A percentile compares a stretch with the other conserved stretches of the same genome.
These are phyloP conservation scores for Taiozyma onychis DNA, from an alignment of 1,139 yeast genomes.

Conservation along the genomic window DNA sequence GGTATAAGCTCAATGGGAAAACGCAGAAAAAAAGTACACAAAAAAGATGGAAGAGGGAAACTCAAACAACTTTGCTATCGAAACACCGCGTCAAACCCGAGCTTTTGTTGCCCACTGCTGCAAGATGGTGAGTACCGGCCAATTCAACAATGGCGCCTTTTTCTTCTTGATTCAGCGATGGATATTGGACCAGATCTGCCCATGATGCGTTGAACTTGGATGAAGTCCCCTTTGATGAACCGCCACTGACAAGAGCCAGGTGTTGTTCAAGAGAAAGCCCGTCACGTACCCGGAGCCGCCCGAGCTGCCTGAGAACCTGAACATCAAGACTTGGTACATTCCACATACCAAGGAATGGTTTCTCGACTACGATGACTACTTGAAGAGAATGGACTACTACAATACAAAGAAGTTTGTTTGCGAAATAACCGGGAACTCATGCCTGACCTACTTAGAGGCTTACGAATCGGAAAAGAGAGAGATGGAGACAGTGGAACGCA, in stretches of 20 bases:
- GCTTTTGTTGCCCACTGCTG: neutral
- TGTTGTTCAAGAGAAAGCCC: conserved; percentile 66
- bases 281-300: conserved; percentile 55
- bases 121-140: neutral
- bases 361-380: conserved; percentile 64
- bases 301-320: conserved; percentile 45
- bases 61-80: neutral
- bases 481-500: conserved; percentile 64
- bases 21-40: neutral
- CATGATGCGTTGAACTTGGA: neutral
- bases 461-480: conserved; percentile 67
- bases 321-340: conserved; percentile 66
- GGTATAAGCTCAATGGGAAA: neutral
- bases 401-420: conserved; percentile 79
- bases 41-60: neutral
- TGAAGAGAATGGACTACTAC: conserved; percentile 65
- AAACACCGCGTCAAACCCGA: neutral
- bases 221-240: neutral
- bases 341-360: conserved; percentile 90
- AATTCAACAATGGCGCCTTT: neutral
- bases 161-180: neutral
- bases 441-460: conserved; percentile 88
- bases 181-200: neutral
- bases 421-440: conserved; percentile 92
- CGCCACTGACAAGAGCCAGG: conserved; percentile 31